Percentiles rank a stretch among this genome's conserved stretches.
Evolutionary conservation across 2,329 filamentous ascomycete species (phyloP).

Genomic region (Aspergillus thermomutatus): DNA sequence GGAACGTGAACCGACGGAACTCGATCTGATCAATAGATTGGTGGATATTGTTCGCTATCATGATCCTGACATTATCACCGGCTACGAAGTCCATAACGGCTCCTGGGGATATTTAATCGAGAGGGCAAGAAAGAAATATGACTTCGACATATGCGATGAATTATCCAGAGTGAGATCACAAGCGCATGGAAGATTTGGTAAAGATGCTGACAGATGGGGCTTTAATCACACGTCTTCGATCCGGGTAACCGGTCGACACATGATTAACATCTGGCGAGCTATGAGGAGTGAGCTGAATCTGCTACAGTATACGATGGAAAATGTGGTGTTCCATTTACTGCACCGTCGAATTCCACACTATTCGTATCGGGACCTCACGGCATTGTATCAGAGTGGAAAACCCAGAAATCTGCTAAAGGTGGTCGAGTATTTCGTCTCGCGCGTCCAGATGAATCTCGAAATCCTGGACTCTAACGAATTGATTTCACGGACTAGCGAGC

Average conservation of each 20-base stretch:
- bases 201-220: constrained; percentile 85
- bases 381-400: constrained; percentile 72
- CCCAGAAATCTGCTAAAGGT: constrained; percentile 69
- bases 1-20: constrained; percentile 71
- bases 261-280: constrained; percentile 95
- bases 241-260: constrained; percentile 86
- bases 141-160: constrained; percentile 86
- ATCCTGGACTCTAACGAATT: constrained; percentile 89
- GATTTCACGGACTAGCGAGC: constrained; percentile 84
- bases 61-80: constrained; percentile 90
- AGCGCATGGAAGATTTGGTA: constrained; percentile 78
- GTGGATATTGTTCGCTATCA: constrained; percentile 78
- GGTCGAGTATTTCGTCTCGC: constrained; percentile 70
- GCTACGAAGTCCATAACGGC: constrained; percentile 87
- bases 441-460: constrained; percentile 79
- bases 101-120: constrained; percentile 98
- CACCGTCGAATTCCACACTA: constrained; percentile 88
- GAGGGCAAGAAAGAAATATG: constrained; percentile 78
- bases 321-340: constrained; percentile 86
- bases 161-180: constrained; percentile 84
- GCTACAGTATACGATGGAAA: constrained; percentile 93
- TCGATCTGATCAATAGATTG: constrained; percentile 80
- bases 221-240: constrained; percentile 93
- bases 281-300: constrained; percentile 92
- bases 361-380: constrained; percentile 70